Conservation (phyloP, 495 filamentous ascomycete genomes). For the Aspergillus steynii region DNA sequence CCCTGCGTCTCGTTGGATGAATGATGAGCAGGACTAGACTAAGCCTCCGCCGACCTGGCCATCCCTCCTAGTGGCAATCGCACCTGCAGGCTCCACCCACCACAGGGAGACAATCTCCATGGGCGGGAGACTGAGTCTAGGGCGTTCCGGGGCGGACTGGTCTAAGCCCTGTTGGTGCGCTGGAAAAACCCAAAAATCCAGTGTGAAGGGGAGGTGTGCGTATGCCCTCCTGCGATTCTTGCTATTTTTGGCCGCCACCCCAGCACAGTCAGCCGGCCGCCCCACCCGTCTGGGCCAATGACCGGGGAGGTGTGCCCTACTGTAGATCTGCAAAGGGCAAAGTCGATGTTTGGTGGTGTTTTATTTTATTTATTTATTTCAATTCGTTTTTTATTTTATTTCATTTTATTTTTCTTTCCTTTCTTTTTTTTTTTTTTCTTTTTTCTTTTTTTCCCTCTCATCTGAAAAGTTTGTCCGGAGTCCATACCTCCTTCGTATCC, state of each 20-base stretch:
- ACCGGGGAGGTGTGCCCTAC: neutral
- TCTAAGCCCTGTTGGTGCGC: constrained; percentile 4
- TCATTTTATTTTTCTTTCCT: neutral
- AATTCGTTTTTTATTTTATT: neutral
- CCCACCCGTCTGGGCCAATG: neutral
- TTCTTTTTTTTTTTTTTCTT: constrained; percentile 5
- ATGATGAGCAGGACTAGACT: neutral
- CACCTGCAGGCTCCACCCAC: constrained; percentile 16
- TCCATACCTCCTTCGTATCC: neutral
- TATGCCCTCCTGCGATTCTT: constrained; percentile 27
- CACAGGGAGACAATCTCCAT: constrained; percentile 9
- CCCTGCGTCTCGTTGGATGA: neutral
- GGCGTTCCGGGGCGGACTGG: constrained; percentile 4
- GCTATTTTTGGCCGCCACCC: constrained; percentile 8
- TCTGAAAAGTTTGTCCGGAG: neutral
- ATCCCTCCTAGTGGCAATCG: constrained; percentile 20
- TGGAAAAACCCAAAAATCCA: neutral
- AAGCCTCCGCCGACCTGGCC: constrained; percentile 18
- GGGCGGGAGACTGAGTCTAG: constrained; percentile 8
- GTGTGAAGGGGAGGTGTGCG: constrained; percentile 20
- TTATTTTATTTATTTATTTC: constrained; percentile 5
- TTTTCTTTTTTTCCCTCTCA: neutral
- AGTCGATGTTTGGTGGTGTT: neutral
- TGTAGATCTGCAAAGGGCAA: neutral
- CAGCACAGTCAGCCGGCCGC: constrained; percentile 11